Conservation (phyloP, 2,329 filamentous ascomycete genomes). For the Penicillium polonicum region DNA sequence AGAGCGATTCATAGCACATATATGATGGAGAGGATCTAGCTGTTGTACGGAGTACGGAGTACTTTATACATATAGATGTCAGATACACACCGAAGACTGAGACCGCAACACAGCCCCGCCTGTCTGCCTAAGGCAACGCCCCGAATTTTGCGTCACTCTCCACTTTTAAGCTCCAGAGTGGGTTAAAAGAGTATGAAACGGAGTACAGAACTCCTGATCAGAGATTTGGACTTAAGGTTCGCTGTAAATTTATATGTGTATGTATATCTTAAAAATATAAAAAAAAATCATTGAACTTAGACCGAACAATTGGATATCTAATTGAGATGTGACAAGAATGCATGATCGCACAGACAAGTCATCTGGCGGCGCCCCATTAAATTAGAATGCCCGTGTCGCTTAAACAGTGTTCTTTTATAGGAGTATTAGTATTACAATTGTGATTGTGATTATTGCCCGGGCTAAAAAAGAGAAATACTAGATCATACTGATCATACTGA, state of each 20-base stretch:
- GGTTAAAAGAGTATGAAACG: slow-evolving; percentile 10
- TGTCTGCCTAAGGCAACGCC: background rate
- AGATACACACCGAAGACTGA: background rate
- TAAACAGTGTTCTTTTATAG: background rate
- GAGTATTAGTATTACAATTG: background rate
- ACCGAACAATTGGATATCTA: background rate
- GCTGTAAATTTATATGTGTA: background rate
- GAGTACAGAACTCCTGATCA: slow-evolving; percentile 6
- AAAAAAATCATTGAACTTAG: background rate
- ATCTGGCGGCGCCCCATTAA: background rate
- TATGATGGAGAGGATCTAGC: background rate
- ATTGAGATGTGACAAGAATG: background rate
- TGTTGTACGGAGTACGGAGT: background rate
- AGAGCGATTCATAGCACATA: background rate
- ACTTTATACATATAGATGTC: background rate
- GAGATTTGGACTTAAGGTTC: background rate
- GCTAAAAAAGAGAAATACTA: background rate
- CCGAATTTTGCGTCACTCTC: slow-evolving; percentile 23
- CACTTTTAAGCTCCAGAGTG: slow-evolving; percentile 22
- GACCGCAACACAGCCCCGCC: slow-evolving; percentile 1
- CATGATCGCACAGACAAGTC: background rate
- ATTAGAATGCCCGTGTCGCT: background rate
- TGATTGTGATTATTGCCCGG: background rate
- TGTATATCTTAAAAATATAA: background rate
- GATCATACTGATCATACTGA: background rate